These are phyloP conservation scores for Coleophoma cylindrospora DNA, from an alignment of 2,329 filamentous ascomycete genomes.

Conservation along the genomic window DNA sequence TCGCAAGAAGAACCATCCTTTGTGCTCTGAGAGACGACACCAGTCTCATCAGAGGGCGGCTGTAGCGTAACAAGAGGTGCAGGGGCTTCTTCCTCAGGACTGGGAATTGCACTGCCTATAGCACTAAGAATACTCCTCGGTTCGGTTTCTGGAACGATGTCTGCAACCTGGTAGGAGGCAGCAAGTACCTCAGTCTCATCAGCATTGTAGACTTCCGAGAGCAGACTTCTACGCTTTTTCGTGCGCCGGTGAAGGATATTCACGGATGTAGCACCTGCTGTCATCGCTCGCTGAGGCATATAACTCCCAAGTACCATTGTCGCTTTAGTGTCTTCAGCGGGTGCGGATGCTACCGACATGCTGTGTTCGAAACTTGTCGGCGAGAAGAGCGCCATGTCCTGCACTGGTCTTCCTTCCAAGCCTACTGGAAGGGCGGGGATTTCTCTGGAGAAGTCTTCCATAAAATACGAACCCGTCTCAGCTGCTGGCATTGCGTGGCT, in stretches of 20 bases:
- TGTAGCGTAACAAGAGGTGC: not conserved
- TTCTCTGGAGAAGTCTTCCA: too few relatives aligned
- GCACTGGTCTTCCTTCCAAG: too few relatives aligned
- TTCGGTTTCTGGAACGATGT: not conserved
- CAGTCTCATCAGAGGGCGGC: not conserved
- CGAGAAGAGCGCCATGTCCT: too few relatives aligned
- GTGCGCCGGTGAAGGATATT: constrained; percentile 6
- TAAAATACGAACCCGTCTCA: too few relatives aligned
- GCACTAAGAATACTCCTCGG: constrained; percentile 9
- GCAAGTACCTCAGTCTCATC: constrained; percentile 10
- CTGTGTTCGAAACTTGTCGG: too few relatives aligned
- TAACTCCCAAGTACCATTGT: not conserved
- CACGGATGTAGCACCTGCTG: constrained; percentile 4
- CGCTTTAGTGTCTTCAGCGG: too few relatives aligned
- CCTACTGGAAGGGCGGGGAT: too few relatives aligned
- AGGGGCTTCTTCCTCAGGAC: constrained; percentile 6
- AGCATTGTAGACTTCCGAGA: constrained; percentile 21
- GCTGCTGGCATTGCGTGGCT: too few relatives aligned
- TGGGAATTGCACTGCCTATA: constrained; percentile 10
- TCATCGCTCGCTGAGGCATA: not conserved
- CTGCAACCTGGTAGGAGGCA: not conserved
- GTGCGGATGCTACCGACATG: too few relatives aligned
- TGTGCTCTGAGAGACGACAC: not conserved
- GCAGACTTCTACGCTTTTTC: constrained; percentile 15
- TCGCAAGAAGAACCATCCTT: too few relatives aligned